A percentile compares a stretch with the other conserved stretches of the same genome.
These are phyloP conservation scores for Aurantiochytrium sp. DNA, from an alignment of 108 stramenopile species.

Conservation along the genomic window DNA sequence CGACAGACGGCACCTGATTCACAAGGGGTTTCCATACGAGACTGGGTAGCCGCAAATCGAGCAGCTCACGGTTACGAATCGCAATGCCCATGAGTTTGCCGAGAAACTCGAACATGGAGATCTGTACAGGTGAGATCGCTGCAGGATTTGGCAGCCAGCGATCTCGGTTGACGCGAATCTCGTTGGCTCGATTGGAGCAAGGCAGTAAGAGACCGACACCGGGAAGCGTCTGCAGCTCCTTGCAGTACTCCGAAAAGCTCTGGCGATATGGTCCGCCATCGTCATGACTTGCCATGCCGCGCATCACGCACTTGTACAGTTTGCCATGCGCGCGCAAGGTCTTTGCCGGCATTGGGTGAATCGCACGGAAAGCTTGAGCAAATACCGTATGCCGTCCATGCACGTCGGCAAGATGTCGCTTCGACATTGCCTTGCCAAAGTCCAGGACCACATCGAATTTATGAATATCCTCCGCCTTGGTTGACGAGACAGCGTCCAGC, in stretches of 20 bases:
- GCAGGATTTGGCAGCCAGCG: constrained; percentile 47
- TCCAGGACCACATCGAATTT: constrained; percentile 2
- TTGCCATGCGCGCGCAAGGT: constrained; percentile 30
- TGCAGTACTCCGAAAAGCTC: constrained; percentile 40
- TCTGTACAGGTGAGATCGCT: constrained; percentile 27
- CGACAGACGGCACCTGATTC: constrained; percentile 31
- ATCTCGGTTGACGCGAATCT: constrained; percentile 45
- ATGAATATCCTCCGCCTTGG: constrained; percentile 14
- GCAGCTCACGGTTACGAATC: constrained; percentile 32
- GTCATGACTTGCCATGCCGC: constrained; percentile 47
- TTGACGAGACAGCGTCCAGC: background rate
- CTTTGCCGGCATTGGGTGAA: constrained; percentile 40
- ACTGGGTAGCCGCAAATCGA: constrained; percentile 28
- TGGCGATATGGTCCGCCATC: constrained; percentile 53
- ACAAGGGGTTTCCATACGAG: constrained; percentile 47
- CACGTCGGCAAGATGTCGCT: background rate
- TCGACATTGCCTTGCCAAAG: constrained; percentile 12
- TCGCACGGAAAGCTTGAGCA: constrained; percentile 43
- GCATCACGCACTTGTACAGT: constrained; percentile 42
- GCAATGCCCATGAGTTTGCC: constrained; percentile 57
- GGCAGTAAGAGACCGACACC: constrained; percentile 38
- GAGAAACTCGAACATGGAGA: constrained; percentile 52
- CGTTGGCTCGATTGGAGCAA: constrained; percentile 38
- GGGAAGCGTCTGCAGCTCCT: constrained; percentile 34
- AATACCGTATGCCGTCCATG: constrained; percentile 29